Conservation (phyloP, 192 early-diverging fungal genomes). For the Fimicolochytrium jonesii region DNA sequence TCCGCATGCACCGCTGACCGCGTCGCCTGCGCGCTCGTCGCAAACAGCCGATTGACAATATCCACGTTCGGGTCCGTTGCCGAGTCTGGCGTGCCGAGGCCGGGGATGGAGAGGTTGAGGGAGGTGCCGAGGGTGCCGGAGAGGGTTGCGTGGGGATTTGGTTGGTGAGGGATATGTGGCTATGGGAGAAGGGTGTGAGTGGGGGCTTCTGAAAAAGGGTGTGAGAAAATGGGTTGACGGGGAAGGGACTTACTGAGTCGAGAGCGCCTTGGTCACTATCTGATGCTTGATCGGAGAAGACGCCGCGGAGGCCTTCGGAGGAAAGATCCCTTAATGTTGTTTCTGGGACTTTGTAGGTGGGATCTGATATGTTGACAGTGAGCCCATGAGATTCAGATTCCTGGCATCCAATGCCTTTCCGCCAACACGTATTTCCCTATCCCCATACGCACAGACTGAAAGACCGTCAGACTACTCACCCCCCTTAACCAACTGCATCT, state of each 20-base stretch:
- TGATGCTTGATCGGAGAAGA: conserved; percentile 16
- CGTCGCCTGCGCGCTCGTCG: conserved; percentile 5
- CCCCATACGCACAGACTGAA: too few species aligned
- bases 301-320: conserved; percentile 13
- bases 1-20: too few species aligned
- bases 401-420: too few species aligned
- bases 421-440: too few species aligned
- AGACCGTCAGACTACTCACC: conserved; percentile 21
- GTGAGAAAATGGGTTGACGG: too few species aligned
- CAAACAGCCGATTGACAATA: conserved; percentile 28
- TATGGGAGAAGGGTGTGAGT: too few species aligned
- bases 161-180: too few species aligned
- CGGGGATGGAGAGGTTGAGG: not conserved
- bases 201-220: too few species aligned
- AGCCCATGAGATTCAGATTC: not conserved
- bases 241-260: too few species aligned
- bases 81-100: too few species aligned
- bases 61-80: conserved; percentile 33
- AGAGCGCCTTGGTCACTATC: too few species aligned
- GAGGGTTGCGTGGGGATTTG: too few species aligned
- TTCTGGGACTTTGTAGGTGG: conserved; percentile 18
- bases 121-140: not conserved
- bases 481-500: conserved; percentile 32
- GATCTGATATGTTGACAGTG: not conserved
- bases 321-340: conserved; percentile 19